Evolutionary conservation across 1,139 yeast genomes (phyloP).

Genomic region (Geotrichum restrictum): DNA sequence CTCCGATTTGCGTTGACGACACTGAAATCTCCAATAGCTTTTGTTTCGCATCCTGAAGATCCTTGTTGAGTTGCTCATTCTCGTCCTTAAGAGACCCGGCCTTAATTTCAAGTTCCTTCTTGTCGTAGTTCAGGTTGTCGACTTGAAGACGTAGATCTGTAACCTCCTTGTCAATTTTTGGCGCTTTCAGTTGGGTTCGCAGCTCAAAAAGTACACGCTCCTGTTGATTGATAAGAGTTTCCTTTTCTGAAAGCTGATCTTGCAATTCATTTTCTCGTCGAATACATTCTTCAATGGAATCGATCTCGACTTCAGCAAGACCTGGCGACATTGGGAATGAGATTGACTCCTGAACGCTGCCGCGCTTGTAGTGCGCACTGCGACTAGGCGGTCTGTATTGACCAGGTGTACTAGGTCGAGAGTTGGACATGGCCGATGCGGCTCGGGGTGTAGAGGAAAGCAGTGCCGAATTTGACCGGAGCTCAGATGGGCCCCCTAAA

Average conservation of each 20-base stretch:
- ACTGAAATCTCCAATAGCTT: conserved; percentile 8
- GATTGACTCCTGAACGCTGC: conserved; percentile 9
- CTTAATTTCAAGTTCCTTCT: conserved; percentile 34
- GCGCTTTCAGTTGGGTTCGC: conserved; percentile 9
- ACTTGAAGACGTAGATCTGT: conserved; percentile 28
- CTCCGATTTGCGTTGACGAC: neutral
- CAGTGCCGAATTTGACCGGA: neutral
- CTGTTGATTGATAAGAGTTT: conserved; percentile 30
- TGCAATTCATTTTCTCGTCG: conserved; percentile 38
- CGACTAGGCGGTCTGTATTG: neutral
- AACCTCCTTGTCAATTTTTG: conserved; percentile 13
- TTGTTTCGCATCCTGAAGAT: conserved; percentile 27
- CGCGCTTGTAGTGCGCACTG: conserved; percentile 5
- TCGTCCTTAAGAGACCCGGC: conserved; percentile 33
- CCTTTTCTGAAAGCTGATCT: conserved; percentile 37
- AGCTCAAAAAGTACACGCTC: conserved; percentile 22
- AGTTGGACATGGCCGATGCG: conserved; percentile 12
- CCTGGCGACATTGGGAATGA: neutral
- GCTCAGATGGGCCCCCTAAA: conserved; percentile 1
- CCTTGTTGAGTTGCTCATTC: conserved; percentile 30
- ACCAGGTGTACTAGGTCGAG: conserved; percentile 21
- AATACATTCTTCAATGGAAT: conserved; percentile 31
- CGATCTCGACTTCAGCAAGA: conserved; percentile 2
- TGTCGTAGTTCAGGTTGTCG: conserved; percentile 34
- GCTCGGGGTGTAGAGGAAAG: conserved; percentile 11